Evolutionary conservation across 1,284 basidiomycete species (phyloP), one percentile per base, ranked within the genome.

Genomic region (Ganoderma boninense): DNA sequence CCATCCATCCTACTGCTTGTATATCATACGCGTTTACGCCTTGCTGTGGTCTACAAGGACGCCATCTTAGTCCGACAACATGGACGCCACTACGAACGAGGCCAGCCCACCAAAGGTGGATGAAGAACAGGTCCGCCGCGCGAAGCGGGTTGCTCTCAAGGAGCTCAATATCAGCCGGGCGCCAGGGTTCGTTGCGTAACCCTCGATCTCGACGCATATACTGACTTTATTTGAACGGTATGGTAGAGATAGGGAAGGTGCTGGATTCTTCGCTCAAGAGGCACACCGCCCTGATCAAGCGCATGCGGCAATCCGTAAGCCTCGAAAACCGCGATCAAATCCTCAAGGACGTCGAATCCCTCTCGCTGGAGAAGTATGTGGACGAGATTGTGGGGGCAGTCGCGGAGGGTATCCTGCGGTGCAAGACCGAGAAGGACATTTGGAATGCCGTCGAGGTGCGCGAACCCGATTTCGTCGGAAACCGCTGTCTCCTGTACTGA

Each of bases 361-460:
- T 99, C 61, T 93, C 95, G 4, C 86, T 99, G 62, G 96, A 96
- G 82, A 99, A 98, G 82, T 99, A 99, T 80, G 87, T 97, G 65
- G 97, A 98, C 77, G 98, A 99, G 83, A 92, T 99, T 71, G 93
- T 95, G 1, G 91, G 92, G 14, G 97, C 96, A 2, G 86, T 93
- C 0, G 84, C 95, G 0, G 98, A 99, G 78, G 97, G 98, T 1
- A 86, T 97, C 52, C 81, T 83, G 13, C 90, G 92, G 72, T 97
- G 96, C 80, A 97, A 93, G 85, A 95, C 88, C 0, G 95, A 96
- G 76, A 93, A 93, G 76, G 97, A 99, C 79, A 88, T 96, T 32
- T 95, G 96, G 87, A 94, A 92, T 68, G 96, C 96, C 7, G 93
- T 96, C 18, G 97, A 99, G 86, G 96, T 97, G 74, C 76, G 89